Evolutionary conservation across 108 stramenopile genomes (phyloP), one percentile per base, ranked within the genome.

Genomic region (Cyclostephanos invisitatus): DNA sequence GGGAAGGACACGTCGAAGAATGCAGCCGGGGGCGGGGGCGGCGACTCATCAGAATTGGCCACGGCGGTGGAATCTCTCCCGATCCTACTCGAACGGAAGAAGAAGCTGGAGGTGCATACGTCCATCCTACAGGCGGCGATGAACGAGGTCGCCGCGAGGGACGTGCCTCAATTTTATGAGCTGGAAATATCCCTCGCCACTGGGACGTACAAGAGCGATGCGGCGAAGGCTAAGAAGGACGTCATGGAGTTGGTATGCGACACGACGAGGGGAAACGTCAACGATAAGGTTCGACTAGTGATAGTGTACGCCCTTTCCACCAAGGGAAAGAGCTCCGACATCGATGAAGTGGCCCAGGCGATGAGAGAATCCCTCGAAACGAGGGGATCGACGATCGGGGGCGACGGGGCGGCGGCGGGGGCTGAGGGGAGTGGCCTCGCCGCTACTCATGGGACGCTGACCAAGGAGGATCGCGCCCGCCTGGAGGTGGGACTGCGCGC

Each of bases 121-220:
- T 95, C 94, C 53, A 92, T 99, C 54, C 74, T 98, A 9, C 96
- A 97, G 83, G 97, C 99, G 7, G 93, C 96, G 38, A 99, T 99
- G 99, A 94, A 93, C 57, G 88, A 91, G 73, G 96, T 99, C 42
- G 97, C 97, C 14, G 85, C 93, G 22, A 82, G 98, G 12, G 97
- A 99, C 82, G 94, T 99, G 9, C 97, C 97, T 22, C 91, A 96
- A 67, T 98, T 95, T 68, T 98, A 91, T 70, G 97, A 98, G 72
- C 76, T 94, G 62, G 98, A 98, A 74, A 89, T 80, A 28, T 73
- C 86, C 6, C 68, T 96, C 58, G 95, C 92, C 2, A 88, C 91
- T 12, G 94, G 94, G 59, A 67, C 79, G n/a, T 92, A 92, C 86
- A 89, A 84, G 50, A 92, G 84, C 60, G 90, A 93, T 69, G 32